These are phyloP conservation scores for Aspergillus nomiae DNA, from an alignment of 2,329 filamentous ascomycete genomes.

Conservation along the genomic window DNA sequence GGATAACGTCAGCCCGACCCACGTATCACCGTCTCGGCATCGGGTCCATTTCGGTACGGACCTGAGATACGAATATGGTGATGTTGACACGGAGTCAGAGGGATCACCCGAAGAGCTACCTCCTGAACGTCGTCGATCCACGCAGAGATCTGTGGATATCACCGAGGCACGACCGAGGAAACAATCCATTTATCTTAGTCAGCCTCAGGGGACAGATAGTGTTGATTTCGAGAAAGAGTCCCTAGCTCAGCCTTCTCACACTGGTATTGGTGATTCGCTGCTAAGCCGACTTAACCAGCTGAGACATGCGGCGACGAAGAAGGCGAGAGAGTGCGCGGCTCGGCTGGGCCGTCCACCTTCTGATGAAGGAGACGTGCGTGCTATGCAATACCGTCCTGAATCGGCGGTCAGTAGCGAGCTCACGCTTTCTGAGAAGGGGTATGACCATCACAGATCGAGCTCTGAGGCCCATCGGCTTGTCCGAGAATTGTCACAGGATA, in stretches of 20 bases:
- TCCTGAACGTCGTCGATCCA: not conserved
- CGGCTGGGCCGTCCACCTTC: conserved; percentile 1
- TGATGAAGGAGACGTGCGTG: not conserved
- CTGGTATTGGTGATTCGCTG: not conserved
- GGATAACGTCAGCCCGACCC: not conserved
- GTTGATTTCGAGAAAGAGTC: conserved; percentile 1
- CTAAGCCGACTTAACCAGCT: not conserved
- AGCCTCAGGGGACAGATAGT: conserved; percentile 9
- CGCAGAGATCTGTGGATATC: conserved; percentile 31
- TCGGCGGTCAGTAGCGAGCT: not conserved
- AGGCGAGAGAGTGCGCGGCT: not conserved
- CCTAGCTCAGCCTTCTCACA: not conserved
- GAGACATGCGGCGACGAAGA: not conserved
- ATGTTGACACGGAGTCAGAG: conserved; percentile 3
- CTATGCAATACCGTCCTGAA: not conserved
- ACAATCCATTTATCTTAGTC: not conserved
- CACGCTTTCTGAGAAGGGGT: conserved; percentile 10
- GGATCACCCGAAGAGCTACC: conserved; percentile 1
- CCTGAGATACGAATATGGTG: conserved; percentile 9
- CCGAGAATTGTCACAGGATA: conserved; percentile 33
- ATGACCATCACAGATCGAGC: conserved; percentile 26
- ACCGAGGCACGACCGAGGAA: conserved; percentile 21
- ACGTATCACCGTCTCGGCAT: conserved; percentile 1
- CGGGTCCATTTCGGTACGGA: conserved; percentile 10
- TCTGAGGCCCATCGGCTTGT: conserved; percentile 36